Evolutionary conservation across 108 stramenopile species (phyloP).

Genomic region (Skeletonema potamos): DNA sequence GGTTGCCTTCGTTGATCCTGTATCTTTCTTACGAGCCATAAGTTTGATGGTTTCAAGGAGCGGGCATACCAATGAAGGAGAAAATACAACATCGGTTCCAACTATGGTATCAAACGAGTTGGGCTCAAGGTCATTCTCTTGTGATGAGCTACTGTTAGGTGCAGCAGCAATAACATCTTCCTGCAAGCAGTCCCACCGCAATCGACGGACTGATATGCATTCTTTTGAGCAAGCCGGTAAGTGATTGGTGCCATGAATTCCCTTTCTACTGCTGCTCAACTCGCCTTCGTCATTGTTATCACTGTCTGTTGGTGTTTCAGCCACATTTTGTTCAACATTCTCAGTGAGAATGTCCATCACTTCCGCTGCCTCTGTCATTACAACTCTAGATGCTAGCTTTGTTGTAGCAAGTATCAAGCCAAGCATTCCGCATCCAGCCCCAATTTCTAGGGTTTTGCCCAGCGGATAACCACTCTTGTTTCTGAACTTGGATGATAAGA

Average conservation of each 20-base stretch:
- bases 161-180: conserved; percentile 39
- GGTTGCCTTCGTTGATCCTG: conserved; percentile 3
- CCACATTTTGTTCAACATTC: conserved; percentile 34
- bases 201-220: conserved; percentile 22
- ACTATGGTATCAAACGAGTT: conserved; percentile 73
- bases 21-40: conserved; percentile 34
- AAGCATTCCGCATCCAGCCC: conserved; percentile 68
- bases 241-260: conserved; percentile 22
- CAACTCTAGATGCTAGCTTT: conserved; percentile 36
- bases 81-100: conserved; percentile 79
- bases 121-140: conserved; percentile 26
- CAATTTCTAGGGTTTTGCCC: conserved; percentile 52
- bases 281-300: background rate
- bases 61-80: conserved; percentile 57
- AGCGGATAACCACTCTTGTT: conserved; percentile 4
- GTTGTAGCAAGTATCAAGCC: conserved; percentile 47
- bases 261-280: background rate
- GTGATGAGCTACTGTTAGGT: background rate
- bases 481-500: conserved; percentile 21
- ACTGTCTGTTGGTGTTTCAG: background rate
- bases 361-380: conserved; percentile 64
- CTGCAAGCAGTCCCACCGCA: conserved; percentile 61
- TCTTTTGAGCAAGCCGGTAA: conserved; percentile 11
- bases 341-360: conserved; percentile 52
- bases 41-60: conserved; percentile 54